Evolutionary conservation across 768 basidiomycete genomes (phyloP).

Genomic region (Tylopilus felleus): DNA sequence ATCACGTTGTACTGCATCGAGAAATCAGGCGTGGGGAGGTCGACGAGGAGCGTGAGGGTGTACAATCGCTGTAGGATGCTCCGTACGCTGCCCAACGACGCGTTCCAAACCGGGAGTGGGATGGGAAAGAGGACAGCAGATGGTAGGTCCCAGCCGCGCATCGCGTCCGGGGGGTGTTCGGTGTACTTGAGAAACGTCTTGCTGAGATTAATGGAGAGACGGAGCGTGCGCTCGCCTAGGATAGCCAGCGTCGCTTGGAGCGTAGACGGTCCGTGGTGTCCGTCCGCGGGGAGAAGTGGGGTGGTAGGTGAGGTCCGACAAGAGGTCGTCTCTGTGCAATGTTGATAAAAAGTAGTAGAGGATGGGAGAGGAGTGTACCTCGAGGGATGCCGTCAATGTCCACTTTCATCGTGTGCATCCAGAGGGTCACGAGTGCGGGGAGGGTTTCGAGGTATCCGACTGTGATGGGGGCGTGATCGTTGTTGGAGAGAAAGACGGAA

Average conservation of each 20-base stretch:
- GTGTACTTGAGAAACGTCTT: slow-evolving; percentile 91
- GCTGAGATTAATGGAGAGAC: slow-evolving; percentile 67
- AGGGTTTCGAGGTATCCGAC: slow-evolving; percentile 81
- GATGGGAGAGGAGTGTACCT: slow-evolving; percentile 35
- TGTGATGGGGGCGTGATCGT: slow-evolving; percentile 42
- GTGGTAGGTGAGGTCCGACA: slow-evolving; percentile 62
- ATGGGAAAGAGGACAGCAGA: slow-evolving; percentile 69
- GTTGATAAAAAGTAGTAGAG: too few relatives aligned
- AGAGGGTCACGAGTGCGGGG: slow-evolving; percentile 90
- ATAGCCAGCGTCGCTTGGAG: slow-evolving; percentile 68
- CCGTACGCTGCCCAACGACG: neutral
- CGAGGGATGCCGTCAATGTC: slow-evolving; percentile 43
- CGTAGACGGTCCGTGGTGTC: slow-evolving; percentile 48
- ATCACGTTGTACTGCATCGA: slow-evolving; percentile 99
- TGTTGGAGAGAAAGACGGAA: slow-evolving; percentile 61
- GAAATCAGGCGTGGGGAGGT: slow-evolving; percentile 98
- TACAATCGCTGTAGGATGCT: slow-evolving; percentile 52
- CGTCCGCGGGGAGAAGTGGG: slow-evolving; percentile 27
- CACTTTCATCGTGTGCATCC: slow-evolving; percentile 72
- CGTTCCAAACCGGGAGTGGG: neutral
- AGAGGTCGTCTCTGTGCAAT: slow-evolving; percentile 49
- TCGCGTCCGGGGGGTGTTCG: slow-evolving; percentile 94
- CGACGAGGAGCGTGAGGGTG: slow-evolving; percentile 77
- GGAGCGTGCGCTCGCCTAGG: slow-evolving; percentile 63
- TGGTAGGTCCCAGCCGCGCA: slow-evolving; percentile 92